Conservation (phyloP, 768 basidiomycete genomes). For the Astraeus odoratus region DNA sequence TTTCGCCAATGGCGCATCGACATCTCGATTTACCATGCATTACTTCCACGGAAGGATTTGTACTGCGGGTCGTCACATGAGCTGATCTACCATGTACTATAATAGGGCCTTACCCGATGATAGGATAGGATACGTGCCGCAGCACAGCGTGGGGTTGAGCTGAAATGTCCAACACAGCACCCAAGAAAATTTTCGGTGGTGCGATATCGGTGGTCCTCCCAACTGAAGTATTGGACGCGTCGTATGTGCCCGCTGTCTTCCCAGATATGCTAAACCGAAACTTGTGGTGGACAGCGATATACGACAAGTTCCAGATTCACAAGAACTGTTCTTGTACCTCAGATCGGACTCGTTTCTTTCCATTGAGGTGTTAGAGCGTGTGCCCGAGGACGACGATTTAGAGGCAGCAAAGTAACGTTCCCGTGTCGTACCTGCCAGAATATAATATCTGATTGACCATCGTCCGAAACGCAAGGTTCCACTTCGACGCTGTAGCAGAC, state of each 20-base stretch:
- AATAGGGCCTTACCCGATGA: too few species aligned
- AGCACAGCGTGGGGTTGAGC: too few species aligned
- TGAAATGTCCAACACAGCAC: background rate
- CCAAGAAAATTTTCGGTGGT: constrained; percentile 73
- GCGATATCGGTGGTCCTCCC: constrained; percentile 66
- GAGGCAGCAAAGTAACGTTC: constrained; percentile 63
- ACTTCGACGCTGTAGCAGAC: constrained; percentile 69
- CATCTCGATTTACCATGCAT: too few species aligned
- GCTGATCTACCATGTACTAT: too few species aligned
- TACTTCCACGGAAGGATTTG: too few species aligned
- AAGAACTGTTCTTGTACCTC: constrained; percentile 84
- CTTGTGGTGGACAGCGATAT: constrained; percentile 34
- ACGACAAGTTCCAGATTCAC: constrained; percentile 89
- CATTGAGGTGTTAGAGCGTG: constrained; percentile 76
- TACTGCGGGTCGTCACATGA: too few species aligned
- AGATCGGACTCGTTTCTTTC: constrained; percentile 68
- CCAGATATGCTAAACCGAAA: background rate
- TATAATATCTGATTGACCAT: too few species aligned
- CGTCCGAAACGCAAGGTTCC: too few species aligned
- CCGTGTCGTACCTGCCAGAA: background rate
- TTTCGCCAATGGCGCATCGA: too few species aligned
- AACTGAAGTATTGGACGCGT: constrained; percentile 64
- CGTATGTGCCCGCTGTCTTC: constrained; percentile 49
- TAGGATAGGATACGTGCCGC: too few species aligned
- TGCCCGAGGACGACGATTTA: constrained; percentile 44